Conservation (phyloP, 2,329 filamentous ascomycete genomes). For the Monilinia vaccinii-corymbosi region DNA sequence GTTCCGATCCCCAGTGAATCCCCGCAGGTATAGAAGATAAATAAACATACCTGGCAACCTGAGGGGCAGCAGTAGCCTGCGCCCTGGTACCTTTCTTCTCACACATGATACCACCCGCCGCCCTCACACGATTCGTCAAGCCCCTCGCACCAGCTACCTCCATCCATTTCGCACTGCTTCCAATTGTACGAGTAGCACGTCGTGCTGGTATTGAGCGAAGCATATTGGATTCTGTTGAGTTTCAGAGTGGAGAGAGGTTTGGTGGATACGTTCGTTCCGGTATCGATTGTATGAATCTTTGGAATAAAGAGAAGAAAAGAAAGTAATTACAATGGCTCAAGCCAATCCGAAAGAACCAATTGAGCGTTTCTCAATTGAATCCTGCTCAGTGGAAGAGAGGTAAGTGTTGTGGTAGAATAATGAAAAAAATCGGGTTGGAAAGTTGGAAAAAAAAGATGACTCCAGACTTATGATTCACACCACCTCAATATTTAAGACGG, state of each 20-base stretch:
- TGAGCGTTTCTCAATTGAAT: slow-evolving; percentile 3
- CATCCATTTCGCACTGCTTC: slow-evolving; percentile 19
- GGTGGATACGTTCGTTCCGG: neutral
- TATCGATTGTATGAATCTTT: neutral
- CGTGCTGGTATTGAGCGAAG: slow-evolving; percentile 41
- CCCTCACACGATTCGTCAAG: slow-evolving; percentile 30
- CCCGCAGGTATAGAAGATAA: neutral
- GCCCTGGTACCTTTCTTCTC: slow-evolving; percentile 30
- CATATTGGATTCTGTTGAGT: slow-evolving; percentile 29
- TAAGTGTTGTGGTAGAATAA: neutral
- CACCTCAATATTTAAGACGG: neutral
- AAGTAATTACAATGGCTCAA: slow-evolving; percentile 4
- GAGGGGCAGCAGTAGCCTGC: slow-evolving; percentile 37
- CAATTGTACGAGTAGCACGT: slow-evolving; percentile 38
- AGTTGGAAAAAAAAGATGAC: neutral
- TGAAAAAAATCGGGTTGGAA: neutral
- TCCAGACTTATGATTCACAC: neutral
- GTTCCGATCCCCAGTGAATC: neutral
- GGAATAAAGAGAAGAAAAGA: neutral
- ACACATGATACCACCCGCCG: slow-evolving; percentile 29
- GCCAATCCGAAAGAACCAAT: slow-evolving; percentile 2
- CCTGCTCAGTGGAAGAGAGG: neutral
- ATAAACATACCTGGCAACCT: slow-evolving; percentile 22
- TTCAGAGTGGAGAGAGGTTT: neutral
- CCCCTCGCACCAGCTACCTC: neutral